Conservation (phyloP, 257 asterid genomes). For the Vinca minor region DNA sequence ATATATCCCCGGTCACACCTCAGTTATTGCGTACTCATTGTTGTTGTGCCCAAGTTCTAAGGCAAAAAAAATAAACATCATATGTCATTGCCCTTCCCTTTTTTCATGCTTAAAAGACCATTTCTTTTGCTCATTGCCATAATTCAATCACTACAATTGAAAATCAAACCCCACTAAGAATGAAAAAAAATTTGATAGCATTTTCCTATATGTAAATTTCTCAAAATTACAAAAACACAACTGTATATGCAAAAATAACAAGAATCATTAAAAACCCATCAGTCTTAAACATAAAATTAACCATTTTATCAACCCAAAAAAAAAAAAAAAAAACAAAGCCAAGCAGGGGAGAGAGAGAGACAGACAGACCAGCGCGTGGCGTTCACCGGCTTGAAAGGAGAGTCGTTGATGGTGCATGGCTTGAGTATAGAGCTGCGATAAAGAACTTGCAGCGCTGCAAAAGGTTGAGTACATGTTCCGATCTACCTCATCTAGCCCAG, state of each 20-base stretch:
- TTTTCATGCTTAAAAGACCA: not conserved
- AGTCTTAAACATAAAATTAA: not conserved
- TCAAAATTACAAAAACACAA: not conserved
- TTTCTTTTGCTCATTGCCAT: not conserved
- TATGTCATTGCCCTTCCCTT: not conserved
- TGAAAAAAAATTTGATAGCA: not conserved
- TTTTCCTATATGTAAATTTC: not conserved
- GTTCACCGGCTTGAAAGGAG: conserved; percentile 65
- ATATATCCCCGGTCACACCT: too few relatives aligned
- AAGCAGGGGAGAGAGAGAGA: not conserved
- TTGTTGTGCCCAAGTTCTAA: not conserved
- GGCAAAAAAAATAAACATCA: not conserved
- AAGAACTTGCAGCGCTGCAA: conserved; percentile 57
- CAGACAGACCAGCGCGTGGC: conserved; percentile 39
- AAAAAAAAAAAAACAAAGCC: conserved; percentile 1
- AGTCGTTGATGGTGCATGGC: conserved; percentile 60
- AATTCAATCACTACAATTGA: not conserved
- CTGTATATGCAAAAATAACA: not conserved
- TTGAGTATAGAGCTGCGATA: conserved; percentile 59
- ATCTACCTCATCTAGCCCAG: conserved; percentile 61
- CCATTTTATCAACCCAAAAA: not conserved
- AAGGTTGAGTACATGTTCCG: conserved; percentile 56
- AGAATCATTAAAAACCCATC: not conserved
- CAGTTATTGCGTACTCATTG: too few relatives aligned
- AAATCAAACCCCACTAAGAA: not conserved